Conservation (phyloP, 2,329 filamentous ascomycete genomes). For the Dothistroma septosporum region DNA sequence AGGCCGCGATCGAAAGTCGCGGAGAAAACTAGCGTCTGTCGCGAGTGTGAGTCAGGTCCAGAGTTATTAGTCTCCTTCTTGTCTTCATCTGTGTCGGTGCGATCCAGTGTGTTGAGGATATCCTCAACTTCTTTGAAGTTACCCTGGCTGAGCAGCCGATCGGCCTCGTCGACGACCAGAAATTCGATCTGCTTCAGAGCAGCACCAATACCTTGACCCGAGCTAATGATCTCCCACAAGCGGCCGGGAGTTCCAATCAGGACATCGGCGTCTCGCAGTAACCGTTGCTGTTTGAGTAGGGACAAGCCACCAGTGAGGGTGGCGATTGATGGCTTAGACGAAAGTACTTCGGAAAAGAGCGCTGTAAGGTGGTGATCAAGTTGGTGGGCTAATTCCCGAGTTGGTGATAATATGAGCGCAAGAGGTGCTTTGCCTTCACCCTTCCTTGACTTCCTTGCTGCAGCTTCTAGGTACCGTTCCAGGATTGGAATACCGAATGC, state of each 20-base stretch:
- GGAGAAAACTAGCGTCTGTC: constrained; percentile 93
- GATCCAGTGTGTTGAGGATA: constrained; percentile 76
- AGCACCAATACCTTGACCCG: constrained; percentile 63
- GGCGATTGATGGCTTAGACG: constrained; percentile 57
- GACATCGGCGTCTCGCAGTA: constrained; percentile 79
- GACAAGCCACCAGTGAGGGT: constrained; percentile 89
- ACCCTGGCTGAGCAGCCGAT: constrained; percentile 83
- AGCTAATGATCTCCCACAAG: constrained; percentile 88
- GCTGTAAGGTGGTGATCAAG: constrained; percentile 75
- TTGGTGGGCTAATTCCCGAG: constrained; percentile 89
- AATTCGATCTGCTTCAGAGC: constrained; percentile 72
- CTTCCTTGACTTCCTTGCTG: constrained; percentile 23
- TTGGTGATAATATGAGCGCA: constrained; percentile 83
- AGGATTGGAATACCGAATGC: constrained; percentile 93
- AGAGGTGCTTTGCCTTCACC: constrained; percentile 48
- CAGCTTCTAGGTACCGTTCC: constrained; percentile 66
- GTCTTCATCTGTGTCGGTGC: constrained; percentile 51
- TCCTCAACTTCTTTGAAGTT: constrained; percentile 93
- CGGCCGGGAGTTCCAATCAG: constrained; percentile 82
- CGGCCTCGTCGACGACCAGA: constrained; percentile 89
- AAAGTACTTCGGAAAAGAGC: constrained; percentile 65
- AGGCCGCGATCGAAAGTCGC: constrained; percentile 90
- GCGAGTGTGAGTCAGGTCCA: constrained; percentile 22
- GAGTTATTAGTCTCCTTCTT: constrained; percentile 35
- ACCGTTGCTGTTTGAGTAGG: constrained; percentile 88